Evolutionary conservation across 2,329 filamentous ascomycete genomes (phyloP).

Genomic region (Diaporthe helianthi): DNA sequence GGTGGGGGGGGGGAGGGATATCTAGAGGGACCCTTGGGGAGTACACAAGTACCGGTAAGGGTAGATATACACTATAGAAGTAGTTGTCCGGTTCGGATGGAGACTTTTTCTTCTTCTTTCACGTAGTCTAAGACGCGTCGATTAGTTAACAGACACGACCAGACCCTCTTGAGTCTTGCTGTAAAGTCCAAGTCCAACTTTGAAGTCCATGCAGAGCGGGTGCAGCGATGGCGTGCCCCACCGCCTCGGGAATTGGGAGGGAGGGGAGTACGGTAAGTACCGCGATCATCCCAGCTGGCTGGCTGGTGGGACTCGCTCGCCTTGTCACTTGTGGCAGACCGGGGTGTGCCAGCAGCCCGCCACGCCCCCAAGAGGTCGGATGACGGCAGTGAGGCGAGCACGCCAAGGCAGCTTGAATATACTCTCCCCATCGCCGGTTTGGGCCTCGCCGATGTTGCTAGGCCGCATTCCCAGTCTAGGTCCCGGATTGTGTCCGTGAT

Average conservation of each 20-base stretch:
- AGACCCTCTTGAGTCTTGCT: no score
- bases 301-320: not conserved
- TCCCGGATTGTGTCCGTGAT: not conserved
- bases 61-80: not conserved
- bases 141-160: not conserved
- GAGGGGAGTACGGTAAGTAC: not conserved
- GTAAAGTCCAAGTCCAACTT: no score
- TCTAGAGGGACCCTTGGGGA: no score
- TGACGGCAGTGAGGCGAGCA: constrained; percentile 25
- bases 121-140: not conserved
- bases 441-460: not conserved
- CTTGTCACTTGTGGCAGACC: constrained; percentile 12
- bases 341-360: not conserved
- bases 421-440: not conserved
- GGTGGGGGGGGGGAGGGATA: not conserved
- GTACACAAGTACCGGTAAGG: not conserved
- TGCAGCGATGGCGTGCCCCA: constrained; percentile 4
- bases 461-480: constrained; percentile 9
- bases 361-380: constrained; percentile 1
- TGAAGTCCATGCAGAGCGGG: not conserved
- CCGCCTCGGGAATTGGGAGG: not conserved
- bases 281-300: constrained; percentile 8
- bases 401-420: not conserved
- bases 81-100: constrained; percentile 14
- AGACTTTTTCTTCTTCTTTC: not conserved